Evolutionary conservation across 2,329 filamentous ascomycete species (phyloP), one percentile per base, ranked within the genome.

Genomic region (Cryphonectria naterciae): DNA sequence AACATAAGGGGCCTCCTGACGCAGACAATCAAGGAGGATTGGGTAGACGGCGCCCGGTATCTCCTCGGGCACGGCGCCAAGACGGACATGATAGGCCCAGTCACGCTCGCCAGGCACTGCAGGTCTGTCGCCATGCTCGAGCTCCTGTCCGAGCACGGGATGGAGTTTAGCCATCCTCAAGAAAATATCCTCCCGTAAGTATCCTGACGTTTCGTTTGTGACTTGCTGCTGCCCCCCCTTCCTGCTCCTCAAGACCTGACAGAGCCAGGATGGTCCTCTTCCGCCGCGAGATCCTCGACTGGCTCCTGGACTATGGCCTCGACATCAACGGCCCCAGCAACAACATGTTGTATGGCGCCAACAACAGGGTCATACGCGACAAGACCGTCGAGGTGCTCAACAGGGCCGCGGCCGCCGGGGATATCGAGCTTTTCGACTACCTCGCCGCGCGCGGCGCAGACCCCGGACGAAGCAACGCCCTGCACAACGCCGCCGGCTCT

Each of bases 261-360:
- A 43, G 41, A 43, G 41, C 41, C 41, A 43, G 41, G 41, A 43
- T 43, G 41, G 41, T 43, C 41, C 41, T 43, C 41, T 54, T 13
- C 49, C n/a, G 49, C 49, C 49, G 49, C 19, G n/a, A 54, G 17
- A 13, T 25, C 49, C 49, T 54, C 49, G 49, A 54, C n/a, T 54
- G 49, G 49, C 49, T 54, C 49, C 49, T 54, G n/a, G 49, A 54
- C 49, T 13, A 54, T 28, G 49, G n/a, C 49, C 49, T 54, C 4
- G 49, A 54, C n/a, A 54, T 54, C n/a, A 54, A 54, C n/a, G 49
- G 49, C 49, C 49, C 49, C n/a, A 54, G 19, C 49, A 54, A 49
- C 41, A 43, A 43, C 41, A 43, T 43, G 17, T 43, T 43, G 41
- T 43, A 43, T 43, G 41, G 41, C 41, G 41, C 41, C 41, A 43